These are phyloP conservation scores for Cylindrotheca fusiformis DNA, from an alignment of 108 stramenopile genomes.

Conservation along the genomic window DNA sequence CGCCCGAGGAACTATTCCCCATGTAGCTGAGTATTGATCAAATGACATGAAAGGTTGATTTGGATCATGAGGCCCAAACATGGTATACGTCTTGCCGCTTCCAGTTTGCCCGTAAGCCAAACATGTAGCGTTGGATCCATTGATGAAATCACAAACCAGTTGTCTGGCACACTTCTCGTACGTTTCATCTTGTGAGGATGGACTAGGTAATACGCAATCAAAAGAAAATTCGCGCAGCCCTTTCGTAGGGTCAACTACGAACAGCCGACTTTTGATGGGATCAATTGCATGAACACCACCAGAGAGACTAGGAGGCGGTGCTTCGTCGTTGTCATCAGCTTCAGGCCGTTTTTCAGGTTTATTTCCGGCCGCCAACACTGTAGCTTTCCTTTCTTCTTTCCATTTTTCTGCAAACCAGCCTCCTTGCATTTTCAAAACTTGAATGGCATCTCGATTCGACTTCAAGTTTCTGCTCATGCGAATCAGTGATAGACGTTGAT, in stretches of 20 bases:
- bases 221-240: conserved; percentile 59
- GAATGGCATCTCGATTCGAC: conserved; percentile 36
- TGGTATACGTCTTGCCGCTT: conserved; percentile 65
- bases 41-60: not conserved
- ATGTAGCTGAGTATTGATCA: not conserved
- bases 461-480: conserved; percentile 30
- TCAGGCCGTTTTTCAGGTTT: not conserved
- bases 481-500: conserved; percentile 56
- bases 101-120: conserved; percentile 81
- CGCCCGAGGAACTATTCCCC: conserved; percentile 13
- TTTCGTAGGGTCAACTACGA: conserved; percentile 46
- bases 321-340: conserved; percentile 11
- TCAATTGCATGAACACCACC: conserved; percentile 41
- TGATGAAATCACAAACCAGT: conserved; percentile 51
- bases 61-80: conserved; percentile 53
- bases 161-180: conserved; percentile 34
- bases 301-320: not conserved
- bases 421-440: conserved; percentile 45
- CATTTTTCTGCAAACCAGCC: conserved; percentile 23
- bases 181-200: conserved; percentile 28
- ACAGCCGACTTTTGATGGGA: conserved; percentile 26
- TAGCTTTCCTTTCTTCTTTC: conserved; percentile 4
- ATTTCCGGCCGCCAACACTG: not conserved
- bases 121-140: conserved; percentile 60
- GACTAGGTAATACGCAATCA: conserved; percentile 48